phyloP scores from a whole-genome alignment of 306 rosid genomes.

The Corylus heterophylla region DNA sequence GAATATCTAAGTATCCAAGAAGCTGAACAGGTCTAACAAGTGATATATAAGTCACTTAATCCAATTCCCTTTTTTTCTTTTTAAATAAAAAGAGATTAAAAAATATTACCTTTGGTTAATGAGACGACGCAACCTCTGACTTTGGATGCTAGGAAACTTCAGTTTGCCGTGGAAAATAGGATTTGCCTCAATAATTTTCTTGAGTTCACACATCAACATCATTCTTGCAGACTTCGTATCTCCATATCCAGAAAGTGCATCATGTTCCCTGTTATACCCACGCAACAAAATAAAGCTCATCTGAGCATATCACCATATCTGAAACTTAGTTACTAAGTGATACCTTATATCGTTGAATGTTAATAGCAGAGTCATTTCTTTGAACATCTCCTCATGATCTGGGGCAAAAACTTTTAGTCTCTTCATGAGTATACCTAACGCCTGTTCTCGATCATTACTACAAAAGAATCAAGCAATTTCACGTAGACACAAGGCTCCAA shows the following conservation, averaged over 20 bases:
- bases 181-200: slow-evolving; percentile 22
- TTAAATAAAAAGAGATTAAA: slow-evolving; percentile 5
- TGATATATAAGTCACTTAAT: neutral
- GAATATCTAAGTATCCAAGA: slow-evolving; percentile 4
- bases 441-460: slow-evolving; percentile 28
- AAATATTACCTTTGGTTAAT: slow-evolving; percentile 24
- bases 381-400: slow-evolving; percentile 1
- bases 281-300: neutral
- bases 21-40: neutral
- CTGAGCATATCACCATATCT: neutral
- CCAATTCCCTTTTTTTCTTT: neutral
- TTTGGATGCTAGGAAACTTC: neutral
- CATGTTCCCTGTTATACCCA: slow-evolving; percentile 22
- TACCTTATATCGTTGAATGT: slow-evolving; percentile 30
- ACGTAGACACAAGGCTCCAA: neutral
- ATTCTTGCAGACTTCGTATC: slow-evolving; percentile 28
- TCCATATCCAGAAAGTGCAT: slow-evolving; percentile 16
- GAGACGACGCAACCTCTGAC: slow-evolving; percentile 7
- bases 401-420: slow-evolving; percentile 26
- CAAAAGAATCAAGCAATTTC: slow-evolving; percentile 4
- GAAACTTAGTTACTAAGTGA: slow-evolving; percentile 8
- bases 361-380: slow-evolving; percentile 22
- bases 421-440: slow-evolving; percentile 31
- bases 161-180: slow-evolving; percentile 23
- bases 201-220: neutral